phyloP scores from a whole-genome alignment of 345 rosid genomes.

The Corymbia maculata region DNA sequence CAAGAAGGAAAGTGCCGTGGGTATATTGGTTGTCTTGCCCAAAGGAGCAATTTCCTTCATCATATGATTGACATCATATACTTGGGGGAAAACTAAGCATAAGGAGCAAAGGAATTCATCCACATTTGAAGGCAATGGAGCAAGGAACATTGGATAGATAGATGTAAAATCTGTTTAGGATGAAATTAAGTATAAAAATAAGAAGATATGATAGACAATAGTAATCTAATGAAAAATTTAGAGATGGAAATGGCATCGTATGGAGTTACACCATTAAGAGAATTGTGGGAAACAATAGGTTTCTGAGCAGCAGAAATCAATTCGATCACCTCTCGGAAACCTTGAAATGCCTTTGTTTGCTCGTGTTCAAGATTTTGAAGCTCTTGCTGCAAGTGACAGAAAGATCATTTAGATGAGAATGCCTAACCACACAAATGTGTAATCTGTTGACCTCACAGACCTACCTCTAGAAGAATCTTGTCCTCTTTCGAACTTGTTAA shows the following conservation, averaged over 20 bases:
- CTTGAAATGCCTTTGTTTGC: constrained; percentile 55
- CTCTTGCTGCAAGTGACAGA: constrained; percentile 41
- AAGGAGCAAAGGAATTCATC: constrained; percentile 52
- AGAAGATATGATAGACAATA: background rate
- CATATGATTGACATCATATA: constrained; percentile 62
- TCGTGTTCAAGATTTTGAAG: constrained; percentile 53
- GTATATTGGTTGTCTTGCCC: constrained; percentile 32
- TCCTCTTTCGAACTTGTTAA: constrained; percentile 70
- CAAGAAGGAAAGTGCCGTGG: constrained; percentile 42
- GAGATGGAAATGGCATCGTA: background rate
- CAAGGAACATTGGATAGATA: constrained; percentile 65
- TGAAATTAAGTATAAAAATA: background rate
- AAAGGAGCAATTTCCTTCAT: constrained; percentile 50
- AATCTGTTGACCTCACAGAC: background rate
- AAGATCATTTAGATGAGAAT: background rate
- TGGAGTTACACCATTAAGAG: constrained; percentile 64
- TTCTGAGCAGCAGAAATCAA: constrained; percentile 80
- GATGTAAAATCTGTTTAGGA: constrained; percentile 60
- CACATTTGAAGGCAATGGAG: constrained; percentile 60
- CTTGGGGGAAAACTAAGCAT: constrained; percentile 40
- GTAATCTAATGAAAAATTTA: background rate
- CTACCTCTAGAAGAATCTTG: constrained; percentile 56
- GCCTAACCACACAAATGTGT: background rate
- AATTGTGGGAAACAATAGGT: constrained; percentile 69
- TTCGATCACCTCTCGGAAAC: constrained; percentile 91